Evolutionary conservation across 345 rosid species (phyloP), one percentile per base, ranked within the genome.

Genomic region (Excoecaria agallocha): DNA sequence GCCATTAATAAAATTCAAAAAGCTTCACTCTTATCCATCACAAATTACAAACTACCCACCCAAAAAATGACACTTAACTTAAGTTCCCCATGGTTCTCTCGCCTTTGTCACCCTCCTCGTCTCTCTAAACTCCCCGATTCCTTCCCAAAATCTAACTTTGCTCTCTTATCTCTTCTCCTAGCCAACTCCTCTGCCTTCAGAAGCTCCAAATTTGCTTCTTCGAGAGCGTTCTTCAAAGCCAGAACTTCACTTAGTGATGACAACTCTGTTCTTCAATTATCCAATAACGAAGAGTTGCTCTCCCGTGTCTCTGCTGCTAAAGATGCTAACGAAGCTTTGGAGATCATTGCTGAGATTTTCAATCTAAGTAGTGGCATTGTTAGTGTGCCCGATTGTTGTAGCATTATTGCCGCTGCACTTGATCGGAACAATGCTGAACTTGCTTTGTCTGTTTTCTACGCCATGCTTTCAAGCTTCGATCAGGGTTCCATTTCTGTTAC

Each of bases 391-490:
- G 90, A 89, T 52, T 91, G 96, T 74, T 85, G 90, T 58, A 76
- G 78, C 64, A 84, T 95, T 7, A 82, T 91, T 41, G 74, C 77
- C 25, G 84, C 92, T 13, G 92, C 99, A 58, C 58, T 95, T 67
- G 86, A 81, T 80, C 87, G 97, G 43, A 81, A 78, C 80, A 91
- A 95, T 85, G 81, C 82, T 5, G 97, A 89, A 66, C 83, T 95
- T 70, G 98, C 97, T 2, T 54, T 93, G 72, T 91, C 98, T 43
- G 84, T 95, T 69, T 91, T 95, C 86, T 88, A 89, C 55, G 89
- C 97, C 67, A 93, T 95, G 98, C 97, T 93, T 39, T 75, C 92
- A 45, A 91, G 91, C 74, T 95, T 93, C 80, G 93, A 87, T 77
- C 87, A 81, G 84, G 96, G 98, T 90, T 61, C 54, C 17, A 11